phyloP scores from a whole-genome alignment of 306 rosid genomes.

The Acacia acuminata region DNA sequence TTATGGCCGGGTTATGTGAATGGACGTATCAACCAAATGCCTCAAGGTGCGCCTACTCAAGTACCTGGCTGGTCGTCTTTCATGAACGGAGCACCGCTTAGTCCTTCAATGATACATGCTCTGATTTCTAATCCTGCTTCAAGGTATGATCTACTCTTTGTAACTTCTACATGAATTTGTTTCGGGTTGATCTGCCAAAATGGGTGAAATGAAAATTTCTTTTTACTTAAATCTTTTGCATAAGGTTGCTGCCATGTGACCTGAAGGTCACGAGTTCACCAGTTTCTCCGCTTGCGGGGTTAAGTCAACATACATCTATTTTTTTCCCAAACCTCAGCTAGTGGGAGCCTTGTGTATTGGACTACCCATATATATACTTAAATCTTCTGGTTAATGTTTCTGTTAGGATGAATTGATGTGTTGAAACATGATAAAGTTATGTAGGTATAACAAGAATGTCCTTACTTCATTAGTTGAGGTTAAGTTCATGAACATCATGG shows the following conservation, averaged over 20 bases:
- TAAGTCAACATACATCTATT: too few species aligned
- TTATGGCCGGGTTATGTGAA: conserved; percentile 70
- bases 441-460: conserved; percentile 15
- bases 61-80: conserved; percentile 64
- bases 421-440: conserved; percentile 3
- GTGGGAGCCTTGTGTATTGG: too few species aligned
- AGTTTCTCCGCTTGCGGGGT: too few species aligned
- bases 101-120: conserved; percentile 48
- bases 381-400: conserved; percentile 19
- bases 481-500: neutral
- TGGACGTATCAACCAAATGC: conserved; percentile 57
- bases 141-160: conserved; percentile 43
- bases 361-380: neutral
- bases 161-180: conserved; percentile 9
- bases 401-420: conserved; percentile 14
- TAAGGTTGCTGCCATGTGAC: neutral
- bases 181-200: conserved; percentile 3
- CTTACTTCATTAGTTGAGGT: conserved; percentile 24
- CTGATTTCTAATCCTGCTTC: conserved; percentile 69
- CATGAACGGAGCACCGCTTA: conserved; percentile 58
- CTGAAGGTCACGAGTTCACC: too few species aligned
- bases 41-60: conserved; percentile 55
- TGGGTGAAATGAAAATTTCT: neutral
- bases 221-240: conserved; percentile 13
- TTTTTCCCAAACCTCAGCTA: too few species aligned